These are phyloP conservation scores for Aspergillus fumigatus DNA, from an alignment of 2,329 filamentous ascomycete genomes.

Conservation along the genomic window DNA sequence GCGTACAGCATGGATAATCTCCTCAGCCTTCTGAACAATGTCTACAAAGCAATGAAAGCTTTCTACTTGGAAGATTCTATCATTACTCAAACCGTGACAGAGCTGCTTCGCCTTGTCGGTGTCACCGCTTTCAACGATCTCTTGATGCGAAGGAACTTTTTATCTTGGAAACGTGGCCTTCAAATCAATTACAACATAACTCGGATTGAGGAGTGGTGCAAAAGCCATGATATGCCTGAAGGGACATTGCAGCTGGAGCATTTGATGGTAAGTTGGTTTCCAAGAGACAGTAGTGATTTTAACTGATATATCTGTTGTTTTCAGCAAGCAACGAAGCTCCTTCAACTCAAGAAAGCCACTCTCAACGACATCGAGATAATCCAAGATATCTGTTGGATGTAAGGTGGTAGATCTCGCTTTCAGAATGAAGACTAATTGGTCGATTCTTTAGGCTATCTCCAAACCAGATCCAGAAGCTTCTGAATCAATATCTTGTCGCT, in stretches of 20 bases:
- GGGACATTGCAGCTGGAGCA: slow-evolving; percentile 96
- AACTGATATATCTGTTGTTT: slow-evolving; percentile 9
- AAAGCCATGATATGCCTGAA: slow-evolving; percentile 99
- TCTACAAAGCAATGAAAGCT: slow-evolving; percentile 97
- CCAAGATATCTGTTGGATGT: slow-evolving; percentile 99
- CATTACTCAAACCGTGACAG: slow-evolving; percentile 90
- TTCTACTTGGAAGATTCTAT: slow-evolving; percentile 97
- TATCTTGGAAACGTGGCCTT: slow-evolving; percentile 97
- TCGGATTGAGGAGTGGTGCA: slow-evolving; percentile 98
- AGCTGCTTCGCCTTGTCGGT: slow-evolving; percentile 86
- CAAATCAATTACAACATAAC: slow-evolving; percentile 99
- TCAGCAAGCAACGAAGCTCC: slow-evolving; percentile 92
- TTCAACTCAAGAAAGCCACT: slow-evolving; percentile 98
- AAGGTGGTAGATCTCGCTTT: slow-evolving; percentile 41
- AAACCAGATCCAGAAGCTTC: slow-evolving; percentile 97
- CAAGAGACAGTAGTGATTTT: not conserved
- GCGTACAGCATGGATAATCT: slow-evolving; percentile 99
- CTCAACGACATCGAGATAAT: slow-evolving; percentile 99
- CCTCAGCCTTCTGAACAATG: slow-evolving; percentile 89
- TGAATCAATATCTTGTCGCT: slow-evolving; percentile 97
- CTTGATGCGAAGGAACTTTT: slow-evolving; percentile 95
- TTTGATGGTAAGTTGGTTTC: slow-evolving; percentile 66
- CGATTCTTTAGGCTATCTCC: slow-evolving; percentile 69
- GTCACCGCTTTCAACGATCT: slow-evolving; percentile 98
- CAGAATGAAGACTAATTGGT: slow-evolving; percentile 5